Conservation (phyloP, 306 rosid genomes). For the Purshia tridentata region DNA sequence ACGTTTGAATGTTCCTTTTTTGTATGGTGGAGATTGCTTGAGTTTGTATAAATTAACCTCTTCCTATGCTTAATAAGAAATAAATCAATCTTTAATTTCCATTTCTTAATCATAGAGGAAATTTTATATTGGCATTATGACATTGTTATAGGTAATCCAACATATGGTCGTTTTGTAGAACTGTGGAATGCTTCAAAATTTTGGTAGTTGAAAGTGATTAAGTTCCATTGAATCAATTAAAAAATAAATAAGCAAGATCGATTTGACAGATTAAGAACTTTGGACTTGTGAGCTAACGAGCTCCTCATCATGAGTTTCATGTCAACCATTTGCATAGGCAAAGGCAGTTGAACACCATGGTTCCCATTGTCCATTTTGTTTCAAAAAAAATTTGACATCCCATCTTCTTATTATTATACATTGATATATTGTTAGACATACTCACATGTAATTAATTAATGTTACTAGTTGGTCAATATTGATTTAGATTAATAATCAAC, state of each 20-base stretch:
- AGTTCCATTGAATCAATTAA: background rate
- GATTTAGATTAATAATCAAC: no score
- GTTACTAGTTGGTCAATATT: no score
- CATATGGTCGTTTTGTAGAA: background rate
- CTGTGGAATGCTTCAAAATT: background rate
- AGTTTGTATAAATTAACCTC: no score
- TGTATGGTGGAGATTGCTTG: no score
- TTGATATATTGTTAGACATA: no score
- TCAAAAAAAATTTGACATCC: no score
- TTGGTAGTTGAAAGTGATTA: background rate
- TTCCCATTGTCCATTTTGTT: no score
- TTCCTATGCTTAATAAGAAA: background rate
- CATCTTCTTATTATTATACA: no score
- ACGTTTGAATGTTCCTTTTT: no score
- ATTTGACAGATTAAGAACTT: background rate
- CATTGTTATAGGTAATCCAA: background rate
- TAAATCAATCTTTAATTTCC: background rate
- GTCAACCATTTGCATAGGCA: constrained; percentile 17
- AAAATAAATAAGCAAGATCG: background rate
- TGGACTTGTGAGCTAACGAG: constrained; percentile 8
- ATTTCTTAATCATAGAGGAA: background rate
- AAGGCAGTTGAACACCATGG: background rate
- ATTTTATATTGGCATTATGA: background rate
- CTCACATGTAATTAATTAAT: no score
- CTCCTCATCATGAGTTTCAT: constrained; percentile 12